Percentiles rank a stretch among this genome's conserved stretches.
Evolutionary conservation across 2,329 filamentous ascomycete species (phyloP).

Genomic region (Cytospora piceae): DNA sequence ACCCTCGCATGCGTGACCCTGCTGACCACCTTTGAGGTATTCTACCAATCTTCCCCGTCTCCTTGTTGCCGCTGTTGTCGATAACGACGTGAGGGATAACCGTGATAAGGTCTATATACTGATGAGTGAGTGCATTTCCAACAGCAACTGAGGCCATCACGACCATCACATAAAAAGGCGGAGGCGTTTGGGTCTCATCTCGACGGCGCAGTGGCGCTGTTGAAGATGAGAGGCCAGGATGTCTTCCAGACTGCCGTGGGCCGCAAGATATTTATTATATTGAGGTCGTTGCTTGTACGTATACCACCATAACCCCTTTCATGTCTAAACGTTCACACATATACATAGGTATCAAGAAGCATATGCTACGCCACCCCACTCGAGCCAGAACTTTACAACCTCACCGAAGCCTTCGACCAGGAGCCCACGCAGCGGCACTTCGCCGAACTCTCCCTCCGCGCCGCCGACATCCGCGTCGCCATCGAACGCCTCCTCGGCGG

Average conservation of each 20-base stretch:
- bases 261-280: slow-evolving; percentile 27
- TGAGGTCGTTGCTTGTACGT: slow-evolving; percentile 29
- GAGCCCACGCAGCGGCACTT: slow-evolving; percentile 23
- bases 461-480: slow-evolving; percentile 27
- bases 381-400: slow-evolving; percentile 25
- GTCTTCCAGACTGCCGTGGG: slow-evolving; percentile 29
- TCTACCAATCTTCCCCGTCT: neutral
- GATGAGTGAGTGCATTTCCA: neutral
- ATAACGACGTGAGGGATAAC: neutral
- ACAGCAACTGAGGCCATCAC: slow-evolving; percentile 28
- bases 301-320: neutral
- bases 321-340: neutral
- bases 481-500: slow-evolving; percentile 27
- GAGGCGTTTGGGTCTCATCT: slow-evolving; percentile 29
- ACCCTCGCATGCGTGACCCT: slow-evolving; percentile 29
- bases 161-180: slow-evolving; percentile 26
- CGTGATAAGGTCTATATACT: neutral
- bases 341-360: slow-evolving; percentile 25
- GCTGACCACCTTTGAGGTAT: slow-evolving; percentile 30
- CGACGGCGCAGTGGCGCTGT: slow-evolving; percentile 26
- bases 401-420: slow-evolving; percentile 24
- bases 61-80: neutral
- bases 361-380: slow-evolving; percentile 29
- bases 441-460: slow-evolving; percentile 29
- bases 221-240: slow-evolving; percentile 28